Conservation (phyloP, 2,329 filamentous ascomycete species). For the Colletotrichum eleusines region DNA sequence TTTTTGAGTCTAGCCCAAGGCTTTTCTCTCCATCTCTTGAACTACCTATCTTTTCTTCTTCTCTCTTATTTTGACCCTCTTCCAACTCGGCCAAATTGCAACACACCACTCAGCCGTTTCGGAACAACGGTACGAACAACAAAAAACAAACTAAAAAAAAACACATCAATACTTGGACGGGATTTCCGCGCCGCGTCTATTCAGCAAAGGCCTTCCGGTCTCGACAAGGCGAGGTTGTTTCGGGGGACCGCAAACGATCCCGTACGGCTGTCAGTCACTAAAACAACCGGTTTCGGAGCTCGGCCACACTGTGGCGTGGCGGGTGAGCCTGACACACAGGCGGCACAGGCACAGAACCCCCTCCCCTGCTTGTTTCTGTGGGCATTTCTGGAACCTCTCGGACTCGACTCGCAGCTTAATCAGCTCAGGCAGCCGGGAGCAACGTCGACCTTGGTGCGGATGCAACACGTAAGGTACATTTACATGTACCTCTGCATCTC, state of each 20-base stretch:
- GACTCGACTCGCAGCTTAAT: conserved; percentile 34
- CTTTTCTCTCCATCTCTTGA: background rate
- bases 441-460: conserved; percentile 30
- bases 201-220: background rate
- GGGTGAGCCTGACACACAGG: conserved; percentile 1
- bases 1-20: too few relatives aligned
- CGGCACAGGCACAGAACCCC: background rate
- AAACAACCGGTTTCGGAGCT: conserved; percentile 36
- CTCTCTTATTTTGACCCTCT: background rate
- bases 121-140: background rate
- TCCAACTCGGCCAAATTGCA: too few relatives aligned
- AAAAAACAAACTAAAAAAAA: too few relatives aligned
- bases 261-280: conserved; percentile 19
- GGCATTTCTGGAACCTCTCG: conserved; percentile 17
- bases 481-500: conserved; percentile 24
- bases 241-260: conserved; percentile 8
- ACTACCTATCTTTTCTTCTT: background rate
- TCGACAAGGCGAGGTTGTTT: conserved; percentile 7
- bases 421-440: conserved; percentile 38
- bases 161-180: background rate
- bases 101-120: background rate
- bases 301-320: conserved; percentile 22
- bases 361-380: conserved; percentile 9
- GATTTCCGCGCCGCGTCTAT: background rate
- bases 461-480: conserved; percentile 29